A percentile compares a stretch with the other conserved stretches of the same genome.
These are phyloP conservation scores for Phialophora expanda DNA, from an alignment of 2,329 filamentous ascomycete genomes.

Conservation along the genomic window DNA sequence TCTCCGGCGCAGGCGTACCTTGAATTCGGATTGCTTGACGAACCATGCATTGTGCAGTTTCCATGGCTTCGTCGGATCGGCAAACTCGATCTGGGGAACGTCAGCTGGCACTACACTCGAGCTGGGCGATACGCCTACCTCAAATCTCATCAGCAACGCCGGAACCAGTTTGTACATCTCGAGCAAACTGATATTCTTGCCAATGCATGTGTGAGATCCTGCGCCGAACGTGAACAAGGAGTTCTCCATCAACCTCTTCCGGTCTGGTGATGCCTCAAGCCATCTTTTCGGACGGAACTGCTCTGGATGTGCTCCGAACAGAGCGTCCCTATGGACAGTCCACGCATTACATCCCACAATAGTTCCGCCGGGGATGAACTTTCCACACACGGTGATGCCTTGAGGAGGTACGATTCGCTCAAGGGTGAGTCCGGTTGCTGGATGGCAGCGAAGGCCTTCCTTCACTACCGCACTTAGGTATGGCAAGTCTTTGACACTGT, in stretches of 20 bases:
- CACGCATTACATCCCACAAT: slow-evolving; percentile 40
- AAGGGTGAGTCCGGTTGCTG: slow-evolving; percentile 38
- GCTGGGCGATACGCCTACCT: slow-evolving; percentile 21
- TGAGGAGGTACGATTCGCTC: slow-evolving; percentile 38
- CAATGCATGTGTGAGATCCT: slow-evolving; percentile 53
- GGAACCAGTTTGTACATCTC: slow-evolving; percentile 41
- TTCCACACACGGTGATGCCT: slow-evolving; percentile 29
- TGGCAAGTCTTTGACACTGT: slow-evolving; percentile 41
- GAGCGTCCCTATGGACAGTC: slow-evolving; percentile 50
- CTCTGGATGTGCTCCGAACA: slow-evolving; percentile 49
- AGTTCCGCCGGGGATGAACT: slow-evolving; percentile 26
- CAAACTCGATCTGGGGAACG: slow-evolving; percentile 24
- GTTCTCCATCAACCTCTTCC: slow-evolving; percentile 57
- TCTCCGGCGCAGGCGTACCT: slow-evolving; percentile 21
- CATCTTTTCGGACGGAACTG: slow-evolving; percentile 66
- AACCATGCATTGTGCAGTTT: slow-evolving; percentile 35
- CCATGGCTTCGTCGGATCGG: slow-evolving; percentile 27
- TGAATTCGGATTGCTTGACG: slow-evolving; percentile 33
- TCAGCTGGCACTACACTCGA: not conserved
- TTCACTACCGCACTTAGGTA: slow-evolving; percentile 45
- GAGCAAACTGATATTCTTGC: slow-evolving; percentile 39
- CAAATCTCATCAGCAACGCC: slow-evolving; percentile 32
- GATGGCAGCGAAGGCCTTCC: slow-evolving; percentile 44
- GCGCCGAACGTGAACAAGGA: slow-evolving; percentile 54
- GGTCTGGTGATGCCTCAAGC: slow-evolving; percentile 58